Evolutionary conservation across 495 filamentous ascomycete genomes (phyloP).

Genomic region (Penicillium bovifimosum): DNA sequence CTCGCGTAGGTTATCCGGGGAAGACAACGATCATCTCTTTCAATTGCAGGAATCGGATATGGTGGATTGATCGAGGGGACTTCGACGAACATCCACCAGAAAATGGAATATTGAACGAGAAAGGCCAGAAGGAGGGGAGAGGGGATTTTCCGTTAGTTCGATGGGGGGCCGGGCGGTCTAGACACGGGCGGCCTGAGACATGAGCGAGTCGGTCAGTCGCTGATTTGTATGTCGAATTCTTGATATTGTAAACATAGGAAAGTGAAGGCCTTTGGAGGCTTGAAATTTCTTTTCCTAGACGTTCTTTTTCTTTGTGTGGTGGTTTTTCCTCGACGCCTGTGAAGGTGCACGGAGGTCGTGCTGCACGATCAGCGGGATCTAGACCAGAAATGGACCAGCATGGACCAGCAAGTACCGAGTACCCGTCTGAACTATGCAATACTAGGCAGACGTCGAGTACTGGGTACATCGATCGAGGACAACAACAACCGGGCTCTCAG

Average conservation of each 20-base stretch:
- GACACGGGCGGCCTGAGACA: constrained; percentile 22
- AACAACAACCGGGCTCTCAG: too few relatives aligned
- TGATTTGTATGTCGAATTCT: not conserved
- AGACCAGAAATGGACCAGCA: constrained; percentile 17
- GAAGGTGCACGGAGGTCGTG: constrained; percentile 8
- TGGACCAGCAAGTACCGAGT: constrained; percentile 3
- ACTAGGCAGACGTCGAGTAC: not conserved
- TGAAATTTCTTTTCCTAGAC: not conserved
- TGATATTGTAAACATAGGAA: not conserved
- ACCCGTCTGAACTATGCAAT: not conserved
- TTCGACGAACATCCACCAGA: not conserved
- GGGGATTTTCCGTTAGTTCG: constrained; percentile 24
- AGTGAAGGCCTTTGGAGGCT: not conserved
- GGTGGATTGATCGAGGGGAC: constrained; percentile 11
- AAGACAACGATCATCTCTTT: constrained; percentile 30
- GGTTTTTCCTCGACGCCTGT: constrained; percentile 1
- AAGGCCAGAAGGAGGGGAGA: constrained; percentile 10
- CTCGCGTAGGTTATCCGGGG: constrained; percentile 8
- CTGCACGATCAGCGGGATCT: constrained; percentile 25
- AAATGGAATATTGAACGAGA: not conserved
- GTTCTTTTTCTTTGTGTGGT: constrained; percentile 4
- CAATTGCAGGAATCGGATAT: not conserved
- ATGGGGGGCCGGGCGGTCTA: constrained; percentile 28
- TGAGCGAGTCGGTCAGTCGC: constrained; percentile 4
- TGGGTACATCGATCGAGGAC: not conserved